A percentile compares a stretch with the other conserved stretches of the same genome.
Evolutionary conservation across 2,329 filamentous ascomycete species (phyloP).

Genomic region (Colletotrichum nymphaeae): DNA sequence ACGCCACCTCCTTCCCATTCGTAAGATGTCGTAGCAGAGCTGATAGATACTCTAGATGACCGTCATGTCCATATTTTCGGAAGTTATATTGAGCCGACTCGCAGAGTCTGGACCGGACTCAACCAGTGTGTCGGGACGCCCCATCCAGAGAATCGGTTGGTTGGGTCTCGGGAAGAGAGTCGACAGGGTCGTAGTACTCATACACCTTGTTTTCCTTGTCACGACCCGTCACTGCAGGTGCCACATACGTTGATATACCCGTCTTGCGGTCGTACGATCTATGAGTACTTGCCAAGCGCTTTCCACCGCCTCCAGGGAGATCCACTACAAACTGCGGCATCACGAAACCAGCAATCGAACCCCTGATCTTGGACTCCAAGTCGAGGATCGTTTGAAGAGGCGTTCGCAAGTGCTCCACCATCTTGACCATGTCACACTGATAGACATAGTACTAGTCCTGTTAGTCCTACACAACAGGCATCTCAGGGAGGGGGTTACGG

Average conservation of each 20-base stretch:
- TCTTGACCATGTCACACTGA: conserved; percentile 71
- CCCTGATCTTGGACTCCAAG: conserved; percentile 67
- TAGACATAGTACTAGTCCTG: conserved; percentile 70
- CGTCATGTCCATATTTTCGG: not conserved
- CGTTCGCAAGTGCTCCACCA: conserved; percentile 71
- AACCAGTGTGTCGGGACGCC: not conserved
- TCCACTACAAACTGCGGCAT: conserved; percentile 73
- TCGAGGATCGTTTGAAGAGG: conserved; percentile 68
- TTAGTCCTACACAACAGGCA: not conserved
- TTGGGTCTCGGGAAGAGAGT: conserved; percentile 19
- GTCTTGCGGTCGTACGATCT: conserved; percentile 63
- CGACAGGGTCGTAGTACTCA: conserved; percentile 67
- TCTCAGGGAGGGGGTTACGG: conserved; percentile 37
- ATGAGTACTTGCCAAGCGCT: conserved; percentile 66
- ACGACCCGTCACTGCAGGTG: conserved; percentile 62
- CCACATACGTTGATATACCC: conserved; percentile 66
- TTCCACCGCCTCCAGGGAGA: conserved; percentile 72
- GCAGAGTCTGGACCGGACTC: not conserved
- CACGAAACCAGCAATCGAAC: conserved; percentile 71
- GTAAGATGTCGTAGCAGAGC: not conserved
- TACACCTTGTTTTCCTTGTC: conserved; percentile 62
- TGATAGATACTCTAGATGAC: too few relatives aligned
- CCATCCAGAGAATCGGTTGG: not conserved
- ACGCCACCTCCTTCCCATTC: not conserved
- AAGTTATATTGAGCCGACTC: not conserved